Evolutionary conservation across 495 filamentous ascomycete species (phyloP).

Genomic region (Terfezia boudieri): DNA sequence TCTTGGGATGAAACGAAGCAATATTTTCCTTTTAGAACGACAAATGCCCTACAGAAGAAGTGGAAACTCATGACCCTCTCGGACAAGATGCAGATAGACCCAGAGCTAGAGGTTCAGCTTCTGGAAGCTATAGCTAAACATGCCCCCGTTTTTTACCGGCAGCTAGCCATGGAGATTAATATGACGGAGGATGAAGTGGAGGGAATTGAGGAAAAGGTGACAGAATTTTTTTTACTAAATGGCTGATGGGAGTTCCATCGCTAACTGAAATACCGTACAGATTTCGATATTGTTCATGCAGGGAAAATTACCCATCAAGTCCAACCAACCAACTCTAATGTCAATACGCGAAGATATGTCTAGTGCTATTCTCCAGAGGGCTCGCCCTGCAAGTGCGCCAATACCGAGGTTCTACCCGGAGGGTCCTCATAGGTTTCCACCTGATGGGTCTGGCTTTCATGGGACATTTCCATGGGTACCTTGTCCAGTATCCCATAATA

Average conservation of each 20-base stretch:
- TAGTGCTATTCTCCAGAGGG: too few species aligned
- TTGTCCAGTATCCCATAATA: too few species aligned
- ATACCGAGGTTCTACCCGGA: too few species aligned
- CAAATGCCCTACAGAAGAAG: background rate
- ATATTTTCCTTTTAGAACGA: background rate
- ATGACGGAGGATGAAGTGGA: constrained; percentile 17
- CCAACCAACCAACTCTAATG: too few species aligned
- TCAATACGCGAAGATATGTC: too few species aligned
- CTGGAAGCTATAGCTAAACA: background rate
- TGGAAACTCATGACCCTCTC: background rate
- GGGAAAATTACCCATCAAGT: background rate
- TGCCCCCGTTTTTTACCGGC: background rate
- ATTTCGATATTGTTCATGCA: background rate
- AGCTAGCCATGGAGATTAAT: constrained; percentile 5
- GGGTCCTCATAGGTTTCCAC: too few species aligned
- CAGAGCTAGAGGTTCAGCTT: background rate
- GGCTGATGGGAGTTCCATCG: background rate
- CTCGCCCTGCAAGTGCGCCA: too few species aligned
- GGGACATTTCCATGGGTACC: too few species aligned
- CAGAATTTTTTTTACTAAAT: background rate
- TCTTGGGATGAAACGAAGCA: background rate
- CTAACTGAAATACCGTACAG: background rate
- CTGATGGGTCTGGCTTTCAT: too few species aligned
- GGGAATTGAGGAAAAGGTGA: constrained; percentile 5
- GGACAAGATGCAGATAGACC: background rate